A percentile compares a stretch with the other conserved stretches of the same genome.
phyloP scores from a whole-genome alignment of 176 grass and related monocot genomes.

The Saccharum officinarum region DNA sequence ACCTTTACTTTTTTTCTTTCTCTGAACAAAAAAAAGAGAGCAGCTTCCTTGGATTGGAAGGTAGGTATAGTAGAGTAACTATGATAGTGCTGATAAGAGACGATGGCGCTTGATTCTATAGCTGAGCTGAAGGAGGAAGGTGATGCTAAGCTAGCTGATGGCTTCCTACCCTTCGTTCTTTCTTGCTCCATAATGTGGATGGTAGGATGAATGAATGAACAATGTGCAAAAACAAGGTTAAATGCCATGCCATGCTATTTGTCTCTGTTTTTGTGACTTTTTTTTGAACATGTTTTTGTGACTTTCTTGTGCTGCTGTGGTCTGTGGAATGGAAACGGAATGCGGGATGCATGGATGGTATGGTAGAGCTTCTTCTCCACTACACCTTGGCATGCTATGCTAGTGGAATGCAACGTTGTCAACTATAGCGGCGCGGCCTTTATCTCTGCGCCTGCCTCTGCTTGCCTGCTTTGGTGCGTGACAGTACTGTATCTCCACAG shows the following conservation, averaged over 20 bases:
- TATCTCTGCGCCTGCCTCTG: too few relatives aligned
- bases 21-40: constrained; percentile 21
- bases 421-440: too few relatives aligned
- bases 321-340: too few relatives aligned
- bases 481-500: too few relatives aligned
- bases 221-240: not conserved
- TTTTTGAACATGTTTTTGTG: too few relatives aligned
- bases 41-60: constrained; percentile 50
- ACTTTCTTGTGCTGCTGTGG: too few relatives aligned
- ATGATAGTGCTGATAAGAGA: constrained; percentile 52
- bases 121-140: not conserved
- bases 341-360: too few relatives aligned
- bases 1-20: constrained; percentile 36
- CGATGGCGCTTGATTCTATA: constrained; percentile 7
- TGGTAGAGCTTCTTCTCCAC: too few relatives aligned
- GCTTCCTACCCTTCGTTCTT: not conserved
- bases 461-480: too few relatives aligned
- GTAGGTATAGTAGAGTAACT: constrained; percentile 64
- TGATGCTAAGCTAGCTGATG: not conserved
- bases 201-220: not conserved
- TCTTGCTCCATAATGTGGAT: constrained; percentile 1
- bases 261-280: not conserved
- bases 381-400: too few relatives aligned
- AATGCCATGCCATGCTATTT: too few relatives aligned
- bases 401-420: too few relatives aligned